Conservation (phyloP, 2,329 filamentous ascomycete genomes). For the Calonectria hongkongensis region DNA sequence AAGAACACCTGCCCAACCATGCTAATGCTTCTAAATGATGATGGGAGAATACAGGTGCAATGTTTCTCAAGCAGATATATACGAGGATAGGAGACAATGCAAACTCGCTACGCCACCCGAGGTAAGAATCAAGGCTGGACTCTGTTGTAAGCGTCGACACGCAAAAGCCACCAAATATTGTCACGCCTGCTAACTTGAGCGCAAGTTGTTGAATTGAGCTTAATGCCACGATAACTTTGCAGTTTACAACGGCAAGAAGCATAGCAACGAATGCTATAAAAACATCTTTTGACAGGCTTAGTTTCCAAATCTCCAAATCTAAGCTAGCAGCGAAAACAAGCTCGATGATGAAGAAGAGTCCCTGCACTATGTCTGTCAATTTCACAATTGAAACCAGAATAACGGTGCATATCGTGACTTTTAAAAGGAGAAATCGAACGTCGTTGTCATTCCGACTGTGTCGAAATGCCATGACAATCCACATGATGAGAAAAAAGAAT, state of each 20-base stretch:
- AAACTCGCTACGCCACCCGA: conserved; percentile 59
- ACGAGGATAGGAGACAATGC: conserved; percentile 71
- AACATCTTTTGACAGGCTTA: conserved; percentile 70
- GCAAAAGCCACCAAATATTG: conserved; percentile 54
- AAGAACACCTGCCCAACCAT: conserved; percentile 72
- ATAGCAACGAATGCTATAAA: conserved; percentile 76
- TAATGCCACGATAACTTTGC: conserved; percentile 47
- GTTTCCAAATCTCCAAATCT: conserved; percentile 69
- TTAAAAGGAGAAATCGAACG: conserved; percentile 65
- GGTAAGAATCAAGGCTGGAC: conserved; percentile 11
- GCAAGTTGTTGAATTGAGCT: conserved; percentile 37
- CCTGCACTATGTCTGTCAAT: conserved; percentile 44
- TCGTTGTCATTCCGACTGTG: conserved; percentile 63
- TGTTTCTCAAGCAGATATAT: conserved; percentile 72
- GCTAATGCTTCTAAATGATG: conserved; percentile 64
- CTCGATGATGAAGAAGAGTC: conserved; percentile 56
- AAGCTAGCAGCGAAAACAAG: conserved; percentile 67
- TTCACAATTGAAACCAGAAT: conserved; percentile 56
- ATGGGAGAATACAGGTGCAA: conserved; percentile 42
- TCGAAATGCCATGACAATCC: conserved; percentile 67
- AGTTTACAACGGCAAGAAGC: conserved; percentile 59
- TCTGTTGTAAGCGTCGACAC: conserved; percentile 2
- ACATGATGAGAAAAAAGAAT: conserved; percentile 78
- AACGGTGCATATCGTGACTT: conserved; percentile 67
- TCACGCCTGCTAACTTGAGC: conserved; percentile 54